Percentiles rank a stretch among this genome's conserved stretches.
phyloP scores from a whole-genome alignment of 768 basidiomycete species.

The Panaeolus papilionaceus region DNA sequence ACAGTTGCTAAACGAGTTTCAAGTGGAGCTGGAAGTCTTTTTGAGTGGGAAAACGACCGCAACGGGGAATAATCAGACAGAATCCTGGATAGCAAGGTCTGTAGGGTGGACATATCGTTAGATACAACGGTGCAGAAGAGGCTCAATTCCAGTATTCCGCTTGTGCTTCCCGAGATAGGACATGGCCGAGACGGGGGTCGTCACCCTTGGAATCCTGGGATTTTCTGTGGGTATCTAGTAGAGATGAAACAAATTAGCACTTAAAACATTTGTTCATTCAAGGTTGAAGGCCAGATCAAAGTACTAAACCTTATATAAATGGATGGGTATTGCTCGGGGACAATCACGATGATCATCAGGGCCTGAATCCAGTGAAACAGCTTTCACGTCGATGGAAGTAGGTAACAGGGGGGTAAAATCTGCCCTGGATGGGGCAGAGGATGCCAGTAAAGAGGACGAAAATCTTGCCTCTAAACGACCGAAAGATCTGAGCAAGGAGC shows the following conservation, averaged over 20 bases:
- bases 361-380: neutral
- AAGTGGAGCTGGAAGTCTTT: neutral
- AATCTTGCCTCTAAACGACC: too few relatives aligned
- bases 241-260: neutral
- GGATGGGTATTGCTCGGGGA: neutral
- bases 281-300: neutral
- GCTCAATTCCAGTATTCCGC: neutral
- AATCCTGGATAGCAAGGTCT: neutral
- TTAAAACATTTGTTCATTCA: neutral
- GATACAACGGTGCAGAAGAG: neutral
- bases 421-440: too few relatives aligned
- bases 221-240: neutral
- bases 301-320: neutral
- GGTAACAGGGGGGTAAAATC: too few relatives aligned
- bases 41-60: neutral
- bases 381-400: too few relatives aligned
- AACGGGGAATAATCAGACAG: neutral
- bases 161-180: neutral
- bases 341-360: neutral
- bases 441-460: too few relatives aligned
- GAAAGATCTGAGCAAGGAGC: too few relatives aligned
- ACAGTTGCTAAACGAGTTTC: neutral
- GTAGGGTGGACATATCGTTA: neutral
- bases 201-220: conserved; percentile 4
- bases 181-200: neutral